Base-by-base conservation (phyloP, 179 eudicot species). In the Beta corolliflora region DNA sequence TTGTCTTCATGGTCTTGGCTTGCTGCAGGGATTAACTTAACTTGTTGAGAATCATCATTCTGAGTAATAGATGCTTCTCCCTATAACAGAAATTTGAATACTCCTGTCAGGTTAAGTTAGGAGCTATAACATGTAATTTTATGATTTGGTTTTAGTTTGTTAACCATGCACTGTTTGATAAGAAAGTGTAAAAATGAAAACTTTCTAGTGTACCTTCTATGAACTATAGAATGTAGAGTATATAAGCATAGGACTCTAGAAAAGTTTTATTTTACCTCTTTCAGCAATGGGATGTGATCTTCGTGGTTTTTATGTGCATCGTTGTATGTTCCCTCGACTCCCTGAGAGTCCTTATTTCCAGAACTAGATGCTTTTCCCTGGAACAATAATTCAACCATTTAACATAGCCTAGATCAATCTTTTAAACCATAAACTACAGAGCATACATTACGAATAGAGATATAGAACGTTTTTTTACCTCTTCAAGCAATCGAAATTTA, bases 311-410 rank as follows among this genome's bases (percentile, higher is more conserved):
- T 4, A 60, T 61, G 19, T 44, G 69, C 19, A 48, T 48, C 52
- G 52, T 48, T 48, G 52, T 48, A 48, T 48, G 52, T 48, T 48
- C 52, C 52, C 65, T 60, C 23, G 29, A 6, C 65, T n/a, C 19
- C 19, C 23, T n/a, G 65, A 12, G 70, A 65, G 45, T 8, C 46
- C 29, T 29, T 15, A 14, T 65, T 36, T 65, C 70, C 70, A 65
- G 70, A 29, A 65, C 1, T 5, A 65, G 41, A 65, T 65, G 70
- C 70, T 65, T 65, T 65, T 3, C 70, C 70, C 70, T 65, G 70
- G 70, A 25, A 29, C 44, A 65, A 4, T 16, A 65, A 31, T 58
- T 18, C 61, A 58, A 18, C 5, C 61, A 18, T 58, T 15, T 36
- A 36, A 1, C 41, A 36, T 36, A 36, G 41, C 41, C 2, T 36